Percentiles rank a stretch among this genome's conserved stretches.
Evolutionary conservation across 2,329 filamentous ascomycete species (phyloP).

Genomic region (Curvularia spicifera): DNA sequence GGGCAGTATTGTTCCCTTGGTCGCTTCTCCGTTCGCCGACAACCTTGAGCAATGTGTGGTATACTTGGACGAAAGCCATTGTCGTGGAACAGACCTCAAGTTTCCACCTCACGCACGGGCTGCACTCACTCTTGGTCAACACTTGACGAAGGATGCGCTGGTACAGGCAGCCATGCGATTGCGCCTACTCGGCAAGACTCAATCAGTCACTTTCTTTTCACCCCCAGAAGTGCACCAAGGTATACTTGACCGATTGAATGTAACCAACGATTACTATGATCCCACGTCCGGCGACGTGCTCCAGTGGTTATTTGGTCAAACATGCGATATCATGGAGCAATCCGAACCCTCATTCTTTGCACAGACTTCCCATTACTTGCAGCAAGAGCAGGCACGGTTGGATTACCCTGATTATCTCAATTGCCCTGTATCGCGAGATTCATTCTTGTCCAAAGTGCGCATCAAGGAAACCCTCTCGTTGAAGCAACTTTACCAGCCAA

Average conservation of each 20-base stretch:
- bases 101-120: slow-evolving; percentile 57
- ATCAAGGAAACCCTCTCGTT: slow-evolving; percentile 65
- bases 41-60: slow-evolving; percentile 61
- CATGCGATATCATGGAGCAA: slow-evolving; percentile 65
- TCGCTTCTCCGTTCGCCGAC: slow-evolving; percentile 63
- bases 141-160: slow-evolving; percentile 66
- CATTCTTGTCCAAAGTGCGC: slow-evolving; percentile 55
- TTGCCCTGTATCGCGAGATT: slow-evolving; percentile 35
- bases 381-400: slow-evolving; percentile 58
- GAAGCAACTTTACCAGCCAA: slow-evolving; percentile 62
- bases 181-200: slow-evolving; percentile 63
- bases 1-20: slow-evolving; percentile 52
- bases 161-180: slow-evolving; percentile 73
- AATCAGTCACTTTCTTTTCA: slow-evolving; percentile 61
- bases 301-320: slow-evolving; percentile 69
- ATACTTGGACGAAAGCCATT: slow-evolving; percentile 68
- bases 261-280: neutral
- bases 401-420: slow-evolving; percentile 53
- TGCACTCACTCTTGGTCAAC: slow-evolving; percentile 63
- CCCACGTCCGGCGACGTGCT: slow-evolving; percentile 62
- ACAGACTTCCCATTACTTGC: slow-evolving; percentile 67
- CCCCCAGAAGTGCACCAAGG: slow-evolving; percentile 68
- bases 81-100: slow-evolving; percentile 66
- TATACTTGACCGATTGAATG: slow-evolving; percentile 54
- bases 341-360: slow-evolving; percentile 64